Percentiles rank a stretch among this genome's conserved stretches.
Evolutionary conservation across 305 asterid genomes (phyloP).

Genomic region (Euphrasia arctica): DNA sequence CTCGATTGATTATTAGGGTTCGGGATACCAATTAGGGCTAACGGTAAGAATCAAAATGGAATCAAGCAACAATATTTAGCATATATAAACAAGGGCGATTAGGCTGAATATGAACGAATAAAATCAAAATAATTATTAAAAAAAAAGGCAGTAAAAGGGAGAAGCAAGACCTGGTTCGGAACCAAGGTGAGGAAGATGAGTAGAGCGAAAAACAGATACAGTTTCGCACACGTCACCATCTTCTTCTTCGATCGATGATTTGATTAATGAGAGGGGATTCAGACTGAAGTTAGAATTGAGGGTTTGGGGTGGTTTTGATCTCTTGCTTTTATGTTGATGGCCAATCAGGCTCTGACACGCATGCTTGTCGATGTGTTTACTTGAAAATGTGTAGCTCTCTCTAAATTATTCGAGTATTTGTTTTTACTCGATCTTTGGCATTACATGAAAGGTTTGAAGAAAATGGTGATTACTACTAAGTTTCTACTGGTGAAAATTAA

Average conservation of each 20-base stretch:
- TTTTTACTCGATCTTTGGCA: too few relatives aligned
- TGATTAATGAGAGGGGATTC: background rate
- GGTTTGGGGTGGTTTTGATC: background rate
- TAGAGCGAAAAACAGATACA: constrained; percentile 24
- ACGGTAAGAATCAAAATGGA: background rate
- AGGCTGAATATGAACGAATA: background rate
- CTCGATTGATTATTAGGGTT: background rate
- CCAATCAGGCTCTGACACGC: constrained; percentile 31
- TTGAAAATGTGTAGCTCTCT: background rate
- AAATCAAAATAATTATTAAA: background rate
- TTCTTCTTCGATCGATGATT: constrained; percentile 25
- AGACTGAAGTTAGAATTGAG: background rate
- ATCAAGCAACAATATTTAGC: constrained; percentile 1
- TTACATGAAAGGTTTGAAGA: too few relatives aligned
- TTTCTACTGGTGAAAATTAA: too few relatives aligned
- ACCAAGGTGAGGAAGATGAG: constrained; percentile 26
- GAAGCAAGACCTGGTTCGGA: constrained; percentile 36
- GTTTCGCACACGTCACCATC: constrained; percentile 33
- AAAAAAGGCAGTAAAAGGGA: background rate
- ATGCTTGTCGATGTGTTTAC: constrained; percentile 6
- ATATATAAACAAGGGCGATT: constrained; percentile 3
- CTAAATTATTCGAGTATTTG: too few relatives aligned
- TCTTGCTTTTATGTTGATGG: background rate
- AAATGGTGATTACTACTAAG: too few relatives aligned
- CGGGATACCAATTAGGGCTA: too few relatives aligned